Evolutionary conservation across 1,284 basidiomycete genomes (phyloP).

Genomic region (Austroboletus niveus): DNA sequence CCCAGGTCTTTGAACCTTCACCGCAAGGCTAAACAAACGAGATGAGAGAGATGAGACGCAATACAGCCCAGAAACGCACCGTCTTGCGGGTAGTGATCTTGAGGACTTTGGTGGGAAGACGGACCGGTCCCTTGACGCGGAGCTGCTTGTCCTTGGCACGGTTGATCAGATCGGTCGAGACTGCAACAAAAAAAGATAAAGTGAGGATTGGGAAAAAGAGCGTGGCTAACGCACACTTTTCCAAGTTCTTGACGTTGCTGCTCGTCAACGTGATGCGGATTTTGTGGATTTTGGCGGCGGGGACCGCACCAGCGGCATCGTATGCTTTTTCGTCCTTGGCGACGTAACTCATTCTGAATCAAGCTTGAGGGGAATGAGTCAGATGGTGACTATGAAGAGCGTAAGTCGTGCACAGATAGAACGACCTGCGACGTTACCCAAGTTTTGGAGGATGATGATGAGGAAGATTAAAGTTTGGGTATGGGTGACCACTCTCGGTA

Average conservation of each 20-base stretch:
- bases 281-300: slow-evolving; percentile 95
- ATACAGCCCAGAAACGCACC: slow-evolving; percentile 45
- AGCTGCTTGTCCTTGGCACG: slow-evolving; percentile 99
- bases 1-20: slow-evolving; percentile 99
- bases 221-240: slow-evolving; percentile 76
- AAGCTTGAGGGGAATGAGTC: slow-evolving; percentile 51
- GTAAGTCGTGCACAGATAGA: slow-evolving; percentile 1
- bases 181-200: slow-evolving; percentile 40
- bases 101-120: slow-evolving; percentile 98
- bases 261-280: slow-evolving; percentile 99
- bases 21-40: slow-evolving; percentile 78
- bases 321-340: slow-evolving; percentile 99
- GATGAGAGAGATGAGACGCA: slow-evolving; percentile 3
- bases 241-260: slow-evolving; percentile 97
- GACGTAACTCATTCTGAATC: slow-evolving; percentile 94
- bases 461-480: slow-evolving; percentile 30
- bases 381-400: slow-evolving; percentile 64
- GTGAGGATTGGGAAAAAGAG: not conserved
- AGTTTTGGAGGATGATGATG: slow-evolving; percentile 16
- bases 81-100: slow-evolving; percentile 99
- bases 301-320: slow-evolving; percentile 87
- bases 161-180: slow-evolving; percentile 96
- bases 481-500: slow-evolving; percentile 12
- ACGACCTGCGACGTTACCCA: slow-evolving; percentile 22
- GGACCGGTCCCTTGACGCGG: slow-evolving; percentile 98